phyloP scores from a whole-genome alignment of 192 early-diverging fungal genomes.

The Linnemannia exigua region DNA sequence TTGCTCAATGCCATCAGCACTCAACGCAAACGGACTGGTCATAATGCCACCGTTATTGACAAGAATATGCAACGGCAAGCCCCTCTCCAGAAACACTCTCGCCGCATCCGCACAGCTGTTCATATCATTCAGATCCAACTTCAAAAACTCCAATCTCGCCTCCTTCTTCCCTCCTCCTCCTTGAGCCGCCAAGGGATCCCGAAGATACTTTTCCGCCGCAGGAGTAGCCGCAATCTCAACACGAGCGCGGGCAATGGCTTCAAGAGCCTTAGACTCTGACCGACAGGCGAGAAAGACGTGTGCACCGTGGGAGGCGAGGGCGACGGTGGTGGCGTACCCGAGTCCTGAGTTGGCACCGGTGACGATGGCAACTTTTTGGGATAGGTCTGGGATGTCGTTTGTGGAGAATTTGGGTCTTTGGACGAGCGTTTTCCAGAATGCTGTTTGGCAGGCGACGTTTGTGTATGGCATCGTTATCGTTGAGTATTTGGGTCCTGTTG shows the following conservation, averaged over 20 bases:
- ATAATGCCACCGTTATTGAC: constrained; percentile 51
- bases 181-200: neutral
- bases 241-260: constrained; percentile 31
- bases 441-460: constrained; percentile 37
- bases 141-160: constrained; percentile 47
- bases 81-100: constrained; percentile 48
- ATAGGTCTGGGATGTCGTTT: constrained; percentile 56
- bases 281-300: constrained; percentile 43
- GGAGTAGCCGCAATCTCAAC: neutral
- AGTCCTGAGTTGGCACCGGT: constrained; percentile 65
- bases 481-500: neutral
- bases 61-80: constrained; percentile 65
- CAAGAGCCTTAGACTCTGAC: constrained; percentile 17
- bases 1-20: constrained; percentile 55
- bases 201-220: neutral
- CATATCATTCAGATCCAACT: constrained; percentile 50
- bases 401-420: constrained; percentile 35
- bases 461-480: constrained; percentile 34
- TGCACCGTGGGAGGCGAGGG: constrained; percentile 38
- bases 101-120: constrained; percentile 46
- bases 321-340: constrained; percentile 42
- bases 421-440: constrained; percentile 44
- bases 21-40: constrained; percentile 42
- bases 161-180: constrained; percentile 17
- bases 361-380: constrained; percentile 62